Conservation (phyloP, 2,329 filamentous ascomycete genomes). For the Zymoseptoria passerinii region DNA sequence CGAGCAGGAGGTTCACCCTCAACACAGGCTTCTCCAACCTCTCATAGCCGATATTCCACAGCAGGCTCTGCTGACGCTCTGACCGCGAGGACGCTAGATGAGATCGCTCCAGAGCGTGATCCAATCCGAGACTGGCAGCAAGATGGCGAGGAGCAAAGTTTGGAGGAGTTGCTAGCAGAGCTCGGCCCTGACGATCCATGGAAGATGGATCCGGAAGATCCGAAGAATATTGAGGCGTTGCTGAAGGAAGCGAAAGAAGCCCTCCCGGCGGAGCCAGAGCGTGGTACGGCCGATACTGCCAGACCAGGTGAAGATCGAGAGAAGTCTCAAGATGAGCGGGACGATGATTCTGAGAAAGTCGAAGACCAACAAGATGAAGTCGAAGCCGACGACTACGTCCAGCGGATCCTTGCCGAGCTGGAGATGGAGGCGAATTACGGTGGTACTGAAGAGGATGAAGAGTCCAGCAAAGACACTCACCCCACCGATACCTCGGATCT, state of each 20-base stretch:
- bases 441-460: constrained; percentile 7
- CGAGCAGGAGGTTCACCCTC: constrained; percentile 11
- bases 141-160: constrained; percentile 37
- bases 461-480: constrained; percentile 6
- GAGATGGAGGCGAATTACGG: constrained; percentile 37
- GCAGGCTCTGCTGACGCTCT: constrained; percentile 7
- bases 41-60: not conserved
- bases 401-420: constrained; percentile 39
- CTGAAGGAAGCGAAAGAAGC: constrained; percentile 35
- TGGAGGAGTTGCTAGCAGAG: constrained; percentile 41
- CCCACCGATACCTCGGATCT: constrained; percentile 3
- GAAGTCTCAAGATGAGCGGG: not conserved
- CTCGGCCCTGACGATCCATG: constrained; percentile 34
- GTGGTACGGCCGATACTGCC: constrained; percentile 17
- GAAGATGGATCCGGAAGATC: constrained; percentile 34
- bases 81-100: constrained; percentile 13
- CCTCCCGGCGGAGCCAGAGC: constrained; percentile 25
- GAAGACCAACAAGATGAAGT: constrained; percentile 28
- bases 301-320: constrained; percentile 6
- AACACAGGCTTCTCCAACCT: too few species aligned
- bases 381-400: constrained; percentile 41
- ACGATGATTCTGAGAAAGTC: constrained; percentile 8
- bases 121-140: constrained; percentile 25
- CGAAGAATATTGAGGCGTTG: constrained; percentile 34
- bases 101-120: constrained; percentile 15